Evolutionary conservation across 257 asterid species (phyloP), one percentile per base, ranked within the genome.

Genomic region (Penstemon barbatus): DNA sequence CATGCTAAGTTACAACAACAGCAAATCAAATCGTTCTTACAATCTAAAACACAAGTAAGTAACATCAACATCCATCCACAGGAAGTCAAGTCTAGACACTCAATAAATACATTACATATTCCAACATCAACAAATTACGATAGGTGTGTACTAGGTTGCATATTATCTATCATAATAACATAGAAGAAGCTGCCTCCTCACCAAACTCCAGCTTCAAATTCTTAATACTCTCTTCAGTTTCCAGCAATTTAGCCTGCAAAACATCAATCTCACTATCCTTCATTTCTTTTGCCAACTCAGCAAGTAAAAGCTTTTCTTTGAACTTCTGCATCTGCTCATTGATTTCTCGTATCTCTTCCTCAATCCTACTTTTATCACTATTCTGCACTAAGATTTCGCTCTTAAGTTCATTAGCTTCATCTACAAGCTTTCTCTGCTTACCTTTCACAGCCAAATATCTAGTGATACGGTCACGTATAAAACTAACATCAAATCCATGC

Each of bases 401-500:
- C 8, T 71, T 45, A 3, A 89, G 63, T 33, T 65, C 75, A 15
- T 66, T 71, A 4, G 54, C 64, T 63, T 79, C 75, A 0, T 49
- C 65, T 18, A 46, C 59, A 49, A 84, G 82, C 68, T 69, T 74
- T 69, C 48, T 84, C 69, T 78, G 81, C 63, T 74, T 56, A 0
- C 78, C 85, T 68, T 80, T 86, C 63, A 64, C 66, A 5, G n/a
- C 54, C 10, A 78, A 57, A 56, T 90, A 52, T 67, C 66, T 40
- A 52, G 41, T 50, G 8, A 91, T 39, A 7, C 84, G 79, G 18
- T 78, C 80, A 25, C 66, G 75, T 6, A 90, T 69, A 61, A 51
- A 64, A 73, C 52, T 25, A 58, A 89, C 84, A 36, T 74, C 75
- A 71, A 94, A 91, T 19, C 99, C 99, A 18, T 89, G 87, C 8